A percentile compares a stretch with the other conserved stretches of the same genome.
phyloP scores from a whole-genome alignment of 2,329 filamentous ascomycete species.

The Immersiporthe knoxdaviesiana region DNA sequence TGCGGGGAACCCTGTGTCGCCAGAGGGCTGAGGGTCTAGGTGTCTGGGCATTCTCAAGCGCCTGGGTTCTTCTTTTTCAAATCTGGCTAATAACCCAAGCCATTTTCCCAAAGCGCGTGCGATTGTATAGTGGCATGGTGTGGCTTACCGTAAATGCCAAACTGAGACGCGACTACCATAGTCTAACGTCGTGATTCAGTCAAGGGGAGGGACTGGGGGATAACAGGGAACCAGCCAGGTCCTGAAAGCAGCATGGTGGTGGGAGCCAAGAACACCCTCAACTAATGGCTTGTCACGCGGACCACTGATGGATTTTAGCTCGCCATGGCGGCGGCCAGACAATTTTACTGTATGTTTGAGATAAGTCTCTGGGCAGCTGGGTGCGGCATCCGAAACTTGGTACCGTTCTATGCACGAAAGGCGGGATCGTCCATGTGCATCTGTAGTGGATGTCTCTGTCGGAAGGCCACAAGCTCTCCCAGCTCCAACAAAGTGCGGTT shows the following conservation, averaged over 20 bases:
- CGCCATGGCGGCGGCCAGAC: background rate
- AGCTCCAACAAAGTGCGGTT: too few relatives aligned
- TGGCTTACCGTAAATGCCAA: background rate
- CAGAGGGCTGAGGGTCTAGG: background rate
- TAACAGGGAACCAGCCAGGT: background rate
- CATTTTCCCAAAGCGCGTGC: background rate
- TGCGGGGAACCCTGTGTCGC: slow-evolving; percentile 6
- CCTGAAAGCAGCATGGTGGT: background rate
- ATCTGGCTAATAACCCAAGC: background rate
- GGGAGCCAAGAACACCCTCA: slow-evolving; percentile 4
- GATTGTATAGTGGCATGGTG: background rate
- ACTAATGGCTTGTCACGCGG: background rate
- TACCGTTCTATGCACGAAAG: background rate
- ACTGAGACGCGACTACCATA: background rate
- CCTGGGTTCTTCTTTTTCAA: background rate
- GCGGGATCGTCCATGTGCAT: background rate
- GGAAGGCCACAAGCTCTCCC: background rate
- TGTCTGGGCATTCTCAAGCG: background rate
- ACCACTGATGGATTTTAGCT: background rate
- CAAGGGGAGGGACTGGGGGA: too few relatives aligned
- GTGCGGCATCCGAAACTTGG: slow-evolving; percentile 1
- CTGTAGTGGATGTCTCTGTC: background rate
- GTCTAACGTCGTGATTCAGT: background rate
- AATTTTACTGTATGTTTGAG: background rate
- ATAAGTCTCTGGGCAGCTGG: background rate